Conservation (phyloP, 768 basidiomycete genomes). For the Calocybe indica region DNA sequence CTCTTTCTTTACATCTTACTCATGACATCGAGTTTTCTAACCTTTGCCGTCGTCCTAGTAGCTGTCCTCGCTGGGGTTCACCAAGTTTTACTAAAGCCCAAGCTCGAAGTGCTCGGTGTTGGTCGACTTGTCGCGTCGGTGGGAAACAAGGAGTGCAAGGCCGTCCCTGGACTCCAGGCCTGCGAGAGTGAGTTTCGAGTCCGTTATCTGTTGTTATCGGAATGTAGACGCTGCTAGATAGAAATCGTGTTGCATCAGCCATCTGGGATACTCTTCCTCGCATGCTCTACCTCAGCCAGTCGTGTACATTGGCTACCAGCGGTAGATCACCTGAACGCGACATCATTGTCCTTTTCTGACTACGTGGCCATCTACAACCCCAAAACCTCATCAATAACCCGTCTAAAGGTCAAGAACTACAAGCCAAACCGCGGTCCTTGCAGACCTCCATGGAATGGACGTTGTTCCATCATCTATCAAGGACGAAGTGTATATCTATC, state of each 20-base stretch:
- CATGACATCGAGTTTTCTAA: too few species aligned
- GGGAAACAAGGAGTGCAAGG: conserved; percentile 44
- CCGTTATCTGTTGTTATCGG: neutral
- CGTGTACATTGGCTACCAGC: conserved; percentile 51
- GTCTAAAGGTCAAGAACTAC: conserved; percentile 36
- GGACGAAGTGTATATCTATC: conserved; percentile 53
- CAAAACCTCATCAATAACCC: conserved; percentile 34
- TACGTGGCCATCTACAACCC: conserved; percentile 60
- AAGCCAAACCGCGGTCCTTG: conserved; percentile 36
- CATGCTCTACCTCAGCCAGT: conserved; percentile 48
- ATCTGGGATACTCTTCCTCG: conserved; percentile 53
- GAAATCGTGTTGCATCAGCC: conserved; percentile 56
- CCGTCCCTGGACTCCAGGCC: conserved; percentile 49
- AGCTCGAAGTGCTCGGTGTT: conserved; percentile 35
- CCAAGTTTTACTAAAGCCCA: conserved; percentile 40
- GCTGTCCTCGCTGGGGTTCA: conserved; percentile 40
- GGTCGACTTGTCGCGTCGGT: conserved; percentile 38
- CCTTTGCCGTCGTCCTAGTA: conserved; percentile 19
- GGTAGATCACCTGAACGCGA: conserved; percentile 26
- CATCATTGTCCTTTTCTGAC: conserved; percentile 36
- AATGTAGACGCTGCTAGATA: conserved; percentile 14
- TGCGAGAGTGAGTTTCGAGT: conserved; percentile 52
- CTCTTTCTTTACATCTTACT: too few species aligned
- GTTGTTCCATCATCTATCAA: conserved; percentile 48
- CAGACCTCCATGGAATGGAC: conserved; percentile 64